These are phyloP conservation scores for Mycena metata DNA, from an alignment of 768 basidiomycete genomes.

Conservation along the genomic window DNA sequence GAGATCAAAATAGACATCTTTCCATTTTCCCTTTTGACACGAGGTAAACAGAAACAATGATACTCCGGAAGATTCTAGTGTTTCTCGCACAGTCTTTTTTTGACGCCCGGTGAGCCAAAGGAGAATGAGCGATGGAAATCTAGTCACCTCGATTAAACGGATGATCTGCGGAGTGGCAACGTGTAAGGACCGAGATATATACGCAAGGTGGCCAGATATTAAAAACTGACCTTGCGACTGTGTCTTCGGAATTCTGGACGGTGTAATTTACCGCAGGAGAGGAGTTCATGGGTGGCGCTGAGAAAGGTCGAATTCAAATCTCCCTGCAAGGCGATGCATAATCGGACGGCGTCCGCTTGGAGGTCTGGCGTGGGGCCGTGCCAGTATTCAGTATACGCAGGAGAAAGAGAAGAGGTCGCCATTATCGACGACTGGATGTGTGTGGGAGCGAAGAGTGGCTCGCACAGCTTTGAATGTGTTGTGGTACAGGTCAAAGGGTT, in stretches of 20 bases:
- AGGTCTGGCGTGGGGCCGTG: conserved; percentile 12
- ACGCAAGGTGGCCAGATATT: conserved; percentile 1
- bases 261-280: conserved; percentile 25
- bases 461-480: conserved; percentile 31
- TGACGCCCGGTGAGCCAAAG: not conserved
- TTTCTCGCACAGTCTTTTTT: conserved; percentile 31
- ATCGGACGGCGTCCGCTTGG: conserved; percentile 24
- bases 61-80: conserved; percentile 33
- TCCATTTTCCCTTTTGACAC: conserved; percentile 23
- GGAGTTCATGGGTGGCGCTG: conserved; percentile 25
- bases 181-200: conserved; percentile 22
- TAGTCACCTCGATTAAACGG: conserved; percentile 35
- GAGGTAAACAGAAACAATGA: conserved; percentile 33
- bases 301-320: conserved; percentile 26
- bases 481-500: conserved; percentile 28
- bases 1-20: conserved; percentile 29
- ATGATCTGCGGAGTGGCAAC: conserved; percentile 27
- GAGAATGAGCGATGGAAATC: not conserved
- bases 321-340: conserved; percentile 34
- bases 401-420: not conserved
- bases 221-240: conserved; percentile 31
- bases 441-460: conserved; percentile 24
- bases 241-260: conserved; percentile 30
- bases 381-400: not conserved
- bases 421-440: conserved; percentile 21